Base-by-base conservation (phyloP, 257 asterid species). In the Solanum paucissectum region DNA sequence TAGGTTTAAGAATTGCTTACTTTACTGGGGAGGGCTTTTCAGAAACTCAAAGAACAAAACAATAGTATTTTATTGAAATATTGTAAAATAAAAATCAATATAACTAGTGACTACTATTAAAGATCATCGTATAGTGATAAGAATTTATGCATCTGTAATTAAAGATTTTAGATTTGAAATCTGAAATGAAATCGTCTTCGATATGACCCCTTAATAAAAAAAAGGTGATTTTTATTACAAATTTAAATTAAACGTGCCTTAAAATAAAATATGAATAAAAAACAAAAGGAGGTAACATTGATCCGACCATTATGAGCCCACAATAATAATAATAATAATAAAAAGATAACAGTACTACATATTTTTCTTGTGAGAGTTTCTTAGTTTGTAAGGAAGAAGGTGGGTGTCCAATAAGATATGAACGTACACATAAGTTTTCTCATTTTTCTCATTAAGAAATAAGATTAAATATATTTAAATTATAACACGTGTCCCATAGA, bases 361-460 rank as follows among this genome's bases (percentile, higher is more conserved):
- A 5, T 13, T 21, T 74, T 74, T 21, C 77, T 21, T 16, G n/a
- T 21, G 49, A 20, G 5, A 36, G 21, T 92, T 93, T 92, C 96
- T 93, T 94, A 89, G 94, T 77, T 86, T 36, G 89, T 86, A 94
- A 93, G 98, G 89, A 91, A 94, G 83, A 82, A 85, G 60, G 75
- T 74, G 18, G 82, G 40, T 42, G 3, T 20, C 49, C 52, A 74
- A 74, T 36, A 74, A 1, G 9, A 12, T 12, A 4, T 20, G 32
- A n/a, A 62, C 13, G 10, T 52, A 52, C 1, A 52, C n/a, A 52
- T 52, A 52, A 52, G 62, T 52, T 52, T 52, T 52, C 62, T 52
- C 60, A 46, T 46, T 52, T 52, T 52, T 52, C 62, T 52, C 60
- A 46, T 46, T 46, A 46, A 46, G 18, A 46, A 46, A 46, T 46